A percentile compares a stretch with the other conserved stretches of the same genome.
Conservation (phyloP, 306 rosid genomes). For the Cicer chorassanicum region DNA sequence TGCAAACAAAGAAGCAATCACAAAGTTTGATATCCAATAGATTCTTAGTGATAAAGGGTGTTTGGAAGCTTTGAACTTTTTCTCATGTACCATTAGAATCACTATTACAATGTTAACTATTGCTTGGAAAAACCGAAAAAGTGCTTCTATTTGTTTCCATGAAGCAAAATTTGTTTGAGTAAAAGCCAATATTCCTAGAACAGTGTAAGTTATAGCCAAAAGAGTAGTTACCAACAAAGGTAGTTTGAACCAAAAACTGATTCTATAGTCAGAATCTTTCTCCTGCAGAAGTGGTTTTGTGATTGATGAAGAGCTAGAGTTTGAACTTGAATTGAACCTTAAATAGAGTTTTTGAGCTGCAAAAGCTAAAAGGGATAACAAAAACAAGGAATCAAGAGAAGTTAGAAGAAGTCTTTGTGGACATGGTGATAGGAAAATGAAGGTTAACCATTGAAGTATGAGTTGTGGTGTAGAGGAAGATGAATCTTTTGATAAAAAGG, state of each 20-base stretch:
- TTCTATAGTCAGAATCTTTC: constrained; percentile 41
- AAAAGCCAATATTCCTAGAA: constrained; percentile 46
- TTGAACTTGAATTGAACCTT: constrained; percentile 24
- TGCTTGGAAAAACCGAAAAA: constrained; percentile 48
- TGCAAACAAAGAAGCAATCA: constrained; percentile 43
- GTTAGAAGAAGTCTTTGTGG: constrained; percentile 50
- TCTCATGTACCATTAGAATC: constrained; percentile 46
- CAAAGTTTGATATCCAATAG: constrained; percentile 47
- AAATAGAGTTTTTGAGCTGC: constrained; percentile 39
- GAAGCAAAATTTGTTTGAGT: constrained; percentile 37
- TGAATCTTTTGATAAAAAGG: constrained; percentile 38
- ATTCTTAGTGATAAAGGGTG: constrained; percentile 54
- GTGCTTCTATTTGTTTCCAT: constrained; percentile 49
- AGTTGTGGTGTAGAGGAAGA: constrained; percentile 42
- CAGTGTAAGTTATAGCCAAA: constrained; percentile 43
- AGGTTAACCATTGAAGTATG: constrained; percentile 44
- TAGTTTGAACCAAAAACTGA: constrained; percentile 48
- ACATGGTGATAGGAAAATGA: constrained; percentile 51
- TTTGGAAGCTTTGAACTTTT: constrained; percentile 40
- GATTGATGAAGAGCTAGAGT: constrained; percentile 20
- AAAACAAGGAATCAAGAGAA: constrained; percentile 40
- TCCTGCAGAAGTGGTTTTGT: constrained; percentile 46
- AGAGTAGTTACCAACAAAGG: constrained; percentile 38
- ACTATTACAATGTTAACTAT: constrained; percentile 37
- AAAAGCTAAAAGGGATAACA: constrained; percentile 41